Percentiles rank a stretch among this genome's conserved stretches.
phyloP scores from a whole-genome alignment of 31 red algal genomes.

The Porphyra umbilicalis region DNA sequence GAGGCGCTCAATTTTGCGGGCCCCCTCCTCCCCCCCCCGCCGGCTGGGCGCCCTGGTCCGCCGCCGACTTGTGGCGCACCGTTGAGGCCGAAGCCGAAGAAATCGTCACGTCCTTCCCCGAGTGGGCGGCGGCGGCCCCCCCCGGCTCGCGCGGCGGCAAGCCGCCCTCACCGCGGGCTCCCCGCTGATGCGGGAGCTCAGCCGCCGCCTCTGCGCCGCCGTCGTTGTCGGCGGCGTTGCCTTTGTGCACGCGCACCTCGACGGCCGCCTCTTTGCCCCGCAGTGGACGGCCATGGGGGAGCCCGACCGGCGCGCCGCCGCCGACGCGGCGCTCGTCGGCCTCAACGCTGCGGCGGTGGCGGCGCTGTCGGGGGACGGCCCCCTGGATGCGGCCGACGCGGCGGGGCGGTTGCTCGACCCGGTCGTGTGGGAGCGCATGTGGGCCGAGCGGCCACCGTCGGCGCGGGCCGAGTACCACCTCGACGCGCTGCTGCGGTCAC shows the following conservation, averaged over 20 bases:
- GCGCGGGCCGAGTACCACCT: background rate
- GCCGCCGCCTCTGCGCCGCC: slow-evolving; percentile 40
- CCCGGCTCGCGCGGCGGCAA: background rate
- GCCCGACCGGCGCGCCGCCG: background rate
- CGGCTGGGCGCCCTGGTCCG: background rate
- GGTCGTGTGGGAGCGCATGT: background rate
- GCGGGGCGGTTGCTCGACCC: background rate
- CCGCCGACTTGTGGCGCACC: background rate
- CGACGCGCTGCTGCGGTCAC: background rate
- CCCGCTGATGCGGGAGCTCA: slow-evolving; percentile 49
- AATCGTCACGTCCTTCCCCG: background rate
- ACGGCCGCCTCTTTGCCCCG: slow-evolving; percentile 43
- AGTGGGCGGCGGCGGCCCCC: background rate
- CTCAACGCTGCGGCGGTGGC: background rate
- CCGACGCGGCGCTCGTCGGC: background rate
- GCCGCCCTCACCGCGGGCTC: slow-evolving; percentile 51
- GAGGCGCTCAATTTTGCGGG: background rate
- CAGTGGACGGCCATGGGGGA: slow-evolving; percentile 18
- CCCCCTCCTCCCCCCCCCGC: background rate
- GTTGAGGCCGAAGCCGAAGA: background rate
- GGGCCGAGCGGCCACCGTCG: background rate
- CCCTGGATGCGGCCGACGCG: background rate
- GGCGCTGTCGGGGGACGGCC: background rate
- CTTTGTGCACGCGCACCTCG: slow-evolving; percentile 64
- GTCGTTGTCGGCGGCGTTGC: slow-evolving; percentile 84